Percentiles rank a stretch among this genome's conserved stretches.
Evolutionary conservation across 345 rosid species (phyloP).

Genomic region (Boechera divaricarpa): DNA sequence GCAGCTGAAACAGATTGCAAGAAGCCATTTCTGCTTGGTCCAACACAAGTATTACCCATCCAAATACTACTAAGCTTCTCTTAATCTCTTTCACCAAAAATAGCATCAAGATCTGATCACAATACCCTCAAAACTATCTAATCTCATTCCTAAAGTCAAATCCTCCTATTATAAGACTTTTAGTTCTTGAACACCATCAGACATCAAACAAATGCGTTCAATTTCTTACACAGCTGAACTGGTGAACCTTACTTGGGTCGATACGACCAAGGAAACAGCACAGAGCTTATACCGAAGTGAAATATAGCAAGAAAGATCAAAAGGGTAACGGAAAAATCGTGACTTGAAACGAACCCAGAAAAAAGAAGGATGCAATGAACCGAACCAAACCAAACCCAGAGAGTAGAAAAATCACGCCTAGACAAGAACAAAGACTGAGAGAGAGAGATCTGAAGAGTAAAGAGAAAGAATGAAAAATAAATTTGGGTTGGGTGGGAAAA

Average conservation of each 20-base stretch:
- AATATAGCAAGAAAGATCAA: constrained; percentile 12
- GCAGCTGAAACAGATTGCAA: constrained; percentile 82
- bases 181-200: neutral
- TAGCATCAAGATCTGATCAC: constrained; percentile 52
- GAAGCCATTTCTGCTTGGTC: constrained; percentile 76
- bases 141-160: constrained; percentile 46
- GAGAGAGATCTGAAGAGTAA: constrained; percentile 41
- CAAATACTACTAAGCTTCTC: constrained; percentile 1
- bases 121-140: constrained; percentile 27
- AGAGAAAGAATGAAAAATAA: neutral
- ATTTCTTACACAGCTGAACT: neutral
- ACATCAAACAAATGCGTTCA: constrained; percentile 14
- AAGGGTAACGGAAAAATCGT: constrained; percentile 33
- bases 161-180: neutral
- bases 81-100: constrained; percentile 31
- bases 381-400: neutral
- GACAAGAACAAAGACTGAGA: constrained; percentile 2
- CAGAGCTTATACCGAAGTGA: neutral
- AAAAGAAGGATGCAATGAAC: constrained; percentile 2
- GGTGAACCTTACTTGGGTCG: constrained; percentile 9
- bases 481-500: constrained; percentile 28
- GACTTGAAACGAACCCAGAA: constrained; percentile 26
- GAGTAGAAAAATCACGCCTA: constrained; percentile 15
- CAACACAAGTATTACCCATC: constrained; percentile 93
- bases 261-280: neutral